These are phyloP conservation scores for Solanum piurae DNA, from an alignment of 257 asterid species.

Conservation along the genomic window DNA sequence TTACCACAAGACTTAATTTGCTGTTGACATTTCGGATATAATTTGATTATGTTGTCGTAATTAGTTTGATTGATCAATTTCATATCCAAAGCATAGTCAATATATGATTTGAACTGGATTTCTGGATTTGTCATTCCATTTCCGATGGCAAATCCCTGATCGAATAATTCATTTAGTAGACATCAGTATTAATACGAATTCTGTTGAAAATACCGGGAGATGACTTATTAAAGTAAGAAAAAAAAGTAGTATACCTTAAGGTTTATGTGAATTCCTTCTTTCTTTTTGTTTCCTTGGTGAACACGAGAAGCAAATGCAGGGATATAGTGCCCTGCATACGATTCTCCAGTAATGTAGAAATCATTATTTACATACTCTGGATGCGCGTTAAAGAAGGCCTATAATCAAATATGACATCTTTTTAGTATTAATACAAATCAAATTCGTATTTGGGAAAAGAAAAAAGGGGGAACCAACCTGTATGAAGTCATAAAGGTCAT, in stretches of 20 bases:
- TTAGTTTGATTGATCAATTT: constrained; percentile 32
- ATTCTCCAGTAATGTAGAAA: constrained; percentile 48
- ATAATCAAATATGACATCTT: not conserved
- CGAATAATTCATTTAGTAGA: not conserved
- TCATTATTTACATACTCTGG: constrained; percentile 32
- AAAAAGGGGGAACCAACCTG: constrained; percentile 18
- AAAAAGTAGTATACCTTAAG: constrained; percentile 21
- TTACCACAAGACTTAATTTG: constrained; percentile 4
- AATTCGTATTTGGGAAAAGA: not conserved
- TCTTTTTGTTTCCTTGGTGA: constrained; percentile 41
- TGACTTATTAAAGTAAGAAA: not conserved
- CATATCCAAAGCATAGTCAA: constrained; percentile 45
- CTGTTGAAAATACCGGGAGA: not conserved
- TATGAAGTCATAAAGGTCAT: constrained; percentile 43
- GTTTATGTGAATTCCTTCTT: constrained; percentile 34
- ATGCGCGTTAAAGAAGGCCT: constrained; percentile 45
- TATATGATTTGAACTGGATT: constrained; percentile 41
- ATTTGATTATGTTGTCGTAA: constrained; percentile 16
- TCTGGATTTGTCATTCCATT: constrained; percentile 50
- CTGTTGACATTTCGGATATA: not conserved
- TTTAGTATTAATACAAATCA: not conserved
- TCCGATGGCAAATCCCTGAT: constrained; percentile 49
- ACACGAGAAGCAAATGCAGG: constrained; percentile 49
- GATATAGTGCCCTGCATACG: constrained; percentile 52
- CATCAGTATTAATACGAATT: not conserved